phyloP scores from a whole-genome alignment of 2,329 filamentous ascomycete species.

The Hymenoscyphus linearis region DNA sequence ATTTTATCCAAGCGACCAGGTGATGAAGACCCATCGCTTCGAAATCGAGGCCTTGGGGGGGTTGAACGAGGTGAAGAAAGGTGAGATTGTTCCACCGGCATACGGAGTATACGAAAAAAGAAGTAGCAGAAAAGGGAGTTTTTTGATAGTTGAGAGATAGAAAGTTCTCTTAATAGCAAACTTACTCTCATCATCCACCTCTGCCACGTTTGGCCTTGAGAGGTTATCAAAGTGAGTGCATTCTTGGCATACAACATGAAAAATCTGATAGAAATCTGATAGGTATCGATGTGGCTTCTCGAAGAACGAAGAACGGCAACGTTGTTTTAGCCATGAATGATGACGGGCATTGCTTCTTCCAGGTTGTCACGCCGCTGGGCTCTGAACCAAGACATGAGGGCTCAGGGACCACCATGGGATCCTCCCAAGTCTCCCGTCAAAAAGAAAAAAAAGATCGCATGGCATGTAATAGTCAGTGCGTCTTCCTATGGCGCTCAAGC shows the following conservation, averaged over 20 bases:
- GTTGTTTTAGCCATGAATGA: not conserved
- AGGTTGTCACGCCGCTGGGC: not conserved
- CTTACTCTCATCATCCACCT: not conserved
- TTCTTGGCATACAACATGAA: not conserved
- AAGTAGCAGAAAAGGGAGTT: not conserved
- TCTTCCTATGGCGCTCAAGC: no score
- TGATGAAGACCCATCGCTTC: not conserved
- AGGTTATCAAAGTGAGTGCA: not conserved
- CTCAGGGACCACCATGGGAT: not conserved
- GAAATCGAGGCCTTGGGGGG: not conserved
- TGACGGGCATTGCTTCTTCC: slow-evolving; percentile 1
- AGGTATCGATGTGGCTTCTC: not conserved
- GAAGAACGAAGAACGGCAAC: not conserved
- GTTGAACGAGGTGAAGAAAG: slow-evolving; percentile 8
- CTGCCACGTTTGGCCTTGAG: not conserved
- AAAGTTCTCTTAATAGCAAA: not conserved
- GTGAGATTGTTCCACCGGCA: slow-evolving; percentile 1
- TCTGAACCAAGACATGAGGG: not conserved
- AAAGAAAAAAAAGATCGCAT: not conserved
- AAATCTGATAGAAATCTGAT: not conserved
- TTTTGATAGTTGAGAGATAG: not conserved
- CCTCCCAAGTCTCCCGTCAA: not conserved
- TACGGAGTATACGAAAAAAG: not conserved
- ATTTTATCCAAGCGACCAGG: slow-evolving; percentile 11
- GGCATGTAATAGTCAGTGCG: no score